Evolutionary conservation across 2,329 filamentous ascomycete species (phyloP), one percentile per base, ranked within the genome.

Genomic region (Emergomyces pasteurianus): DNA sequence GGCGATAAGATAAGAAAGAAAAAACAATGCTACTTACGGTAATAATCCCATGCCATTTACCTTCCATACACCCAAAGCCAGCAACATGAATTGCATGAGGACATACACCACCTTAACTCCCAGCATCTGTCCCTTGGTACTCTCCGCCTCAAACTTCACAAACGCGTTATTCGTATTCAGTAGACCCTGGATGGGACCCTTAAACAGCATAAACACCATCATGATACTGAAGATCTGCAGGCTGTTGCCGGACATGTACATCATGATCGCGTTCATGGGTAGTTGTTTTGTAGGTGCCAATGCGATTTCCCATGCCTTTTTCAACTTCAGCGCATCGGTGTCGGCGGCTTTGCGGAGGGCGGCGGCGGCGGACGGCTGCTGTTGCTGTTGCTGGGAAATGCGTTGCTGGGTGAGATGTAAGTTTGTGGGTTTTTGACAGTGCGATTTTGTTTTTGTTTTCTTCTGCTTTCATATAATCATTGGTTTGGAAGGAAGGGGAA

Each of bases 141-240:
- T 85, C 59, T 90, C 86, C 23, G 89, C 92, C 74, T 96, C 90
- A 75, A 95, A 95, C 64, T 88, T 87, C 71, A 90, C 85, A 74
- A 99, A 97, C n/a, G 89, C 89, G 70, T 86, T 83, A 71, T 94
- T 91, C 55, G 92, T 92, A 67, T 80, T 84, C 63, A 95, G 77
- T 53, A 97, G 78, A 40, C 92, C 94, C 75, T 90, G 84, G 63
- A 99, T 82, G 10, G 94, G 94, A 67, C 89, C 95, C 81, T 97
- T 97, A 82, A 99, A 99, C 53, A 95, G 86, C 88, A 96, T 97
- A 70, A 92, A 92, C 21, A 97, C 92, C 92, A 97, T 99, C 90
- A 97, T 97, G 77, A 99, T 97, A 76, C 89, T 95, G 80, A 99
- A 99, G 67, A 99, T 97, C 74, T 99, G 94, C 54, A 99, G 84